These are phyloP conservation scores for Olyra latifolia DNA, from an alignment of 176 grass and related monocot species.

Conservation along the genomic window DNA sequence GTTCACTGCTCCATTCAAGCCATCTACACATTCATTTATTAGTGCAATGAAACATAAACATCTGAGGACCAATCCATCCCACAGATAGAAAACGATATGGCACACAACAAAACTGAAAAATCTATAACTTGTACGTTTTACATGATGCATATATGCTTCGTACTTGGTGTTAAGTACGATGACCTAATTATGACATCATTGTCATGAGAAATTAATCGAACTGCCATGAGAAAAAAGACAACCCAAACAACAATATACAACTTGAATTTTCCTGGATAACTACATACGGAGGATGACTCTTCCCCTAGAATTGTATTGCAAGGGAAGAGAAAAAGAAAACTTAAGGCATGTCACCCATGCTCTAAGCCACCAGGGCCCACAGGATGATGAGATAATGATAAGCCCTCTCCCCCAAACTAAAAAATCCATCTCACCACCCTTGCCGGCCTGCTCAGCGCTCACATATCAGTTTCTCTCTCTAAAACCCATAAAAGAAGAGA, in stretches of 20 bases:
- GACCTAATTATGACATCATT: not conserved
- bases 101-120: no score
- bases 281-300: not conserved
- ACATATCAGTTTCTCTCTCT: not conserved
- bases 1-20: not conserved
- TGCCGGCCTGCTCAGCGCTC: no score
- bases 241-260: not conserved
- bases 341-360: not conserved
- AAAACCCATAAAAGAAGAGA: not conserved
- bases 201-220: not conserved
- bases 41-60: not conserved
- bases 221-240: not conserved
- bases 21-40: not conserved
- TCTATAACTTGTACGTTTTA: no score
- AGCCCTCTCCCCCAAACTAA: not conserved
- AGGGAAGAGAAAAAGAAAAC: not conserved
- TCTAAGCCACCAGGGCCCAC: not conserved
- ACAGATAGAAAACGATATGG: not conserved
- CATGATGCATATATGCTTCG: not conserved
- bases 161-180: not conserved
- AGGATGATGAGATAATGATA: conserved; percentile 60
- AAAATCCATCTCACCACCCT: conserved; percentile 10
- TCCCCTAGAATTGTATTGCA: not conserved
- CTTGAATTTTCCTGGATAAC: not conserved
- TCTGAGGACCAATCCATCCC: not conserved